Conservation (phyloP, 2,329 filamentous ascomycete genomes). For the Endoconidiophora polonica region DNA sequence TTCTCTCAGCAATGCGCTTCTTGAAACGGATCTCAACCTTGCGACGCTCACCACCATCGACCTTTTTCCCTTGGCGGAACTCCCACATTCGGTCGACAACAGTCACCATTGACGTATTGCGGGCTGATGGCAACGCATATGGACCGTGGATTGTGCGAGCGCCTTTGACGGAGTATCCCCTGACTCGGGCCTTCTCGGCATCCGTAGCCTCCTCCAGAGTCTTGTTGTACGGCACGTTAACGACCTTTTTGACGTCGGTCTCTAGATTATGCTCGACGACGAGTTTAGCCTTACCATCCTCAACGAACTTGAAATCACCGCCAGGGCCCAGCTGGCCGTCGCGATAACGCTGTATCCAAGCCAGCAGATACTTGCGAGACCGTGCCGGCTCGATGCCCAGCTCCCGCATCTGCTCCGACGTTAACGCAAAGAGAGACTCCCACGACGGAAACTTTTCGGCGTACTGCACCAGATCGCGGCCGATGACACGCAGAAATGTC, state of each 20-base stretch:
- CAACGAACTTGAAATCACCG: constrained; percentile 62
- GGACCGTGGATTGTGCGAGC: constrained; percentile 59
- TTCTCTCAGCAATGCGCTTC: constrained; percentile 62
- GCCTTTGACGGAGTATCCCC: constrained; percentile 50
- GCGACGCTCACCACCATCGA: constrained; percentile 90
- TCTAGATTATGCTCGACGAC: constrained; percentile 22
- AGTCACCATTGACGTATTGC: constrained; percentile 46
- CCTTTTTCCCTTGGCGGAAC: constrained; percentile 68
- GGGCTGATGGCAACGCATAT: constrained; percentile 49
- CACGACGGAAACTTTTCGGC: constrained; percentile 76
- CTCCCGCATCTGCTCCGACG: constrained; percentile 60
- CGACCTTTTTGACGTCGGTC: constrained; percentile 34
- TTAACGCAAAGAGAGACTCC: constrained; percentile 75
- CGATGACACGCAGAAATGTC: constrained; percentile 83
- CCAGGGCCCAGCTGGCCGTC: constrained; percentile 63
- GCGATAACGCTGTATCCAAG: constrained; percentile 75
- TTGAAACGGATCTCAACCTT: constrained; percentile 75
- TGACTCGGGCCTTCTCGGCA: constrained; percentile 29
- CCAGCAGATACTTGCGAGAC: constrained; percentile 64
- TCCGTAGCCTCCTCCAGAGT: constrained; percentile 17
- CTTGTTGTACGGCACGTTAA: constrained; percentile 36
- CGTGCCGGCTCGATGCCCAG: constrained; percentile 77
- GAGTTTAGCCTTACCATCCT: constrained; percentile 35
- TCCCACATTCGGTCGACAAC: constrained; percentile 89
- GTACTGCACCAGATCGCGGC: constrained; percentile 69